Percentiles rank a stretch among this genome's conserved stretches.
phyloP scores from a whole-genome alignment of 495 filamentous ascomycete species.

The Penicillium bovifimosum region DNA sequence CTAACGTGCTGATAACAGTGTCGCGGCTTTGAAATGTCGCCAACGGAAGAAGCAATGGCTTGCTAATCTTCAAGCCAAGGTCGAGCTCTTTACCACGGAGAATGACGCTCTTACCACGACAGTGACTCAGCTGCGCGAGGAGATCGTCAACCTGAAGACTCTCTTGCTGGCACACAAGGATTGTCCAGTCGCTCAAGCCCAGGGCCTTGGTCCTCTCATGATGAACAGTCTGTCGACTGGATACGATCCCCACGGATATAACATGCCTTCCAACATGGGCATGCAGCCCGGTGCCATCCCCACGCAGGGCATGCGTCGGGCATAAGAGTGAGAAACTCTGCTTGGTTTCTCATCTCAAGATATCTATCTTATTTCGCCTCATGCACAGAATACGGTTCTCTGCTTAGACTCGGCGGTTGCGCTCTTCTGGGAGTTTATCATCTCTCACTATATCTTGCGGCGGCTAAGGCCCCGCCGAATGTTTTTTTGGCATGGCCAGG shows the following conservation, averaged over 20 bases:
- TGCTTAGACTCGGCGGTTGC: slow-evolving; percentile 21
- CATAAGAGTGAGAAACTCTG: slow-evolving; percentile 8
- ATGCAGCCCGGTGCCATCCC: slow-evolving; percentile 40
- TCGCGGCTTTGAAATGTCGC: slow-evolving; percentile 93
- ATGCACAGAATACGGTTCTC: slow-evolving; percentile 7
- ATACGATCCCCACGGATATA: slow-evolving; percentile 36
- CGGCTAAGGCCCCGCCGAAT: slow-evolving; percentile 21
- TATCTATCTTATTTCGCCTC: slow-evolving; percentile 2
- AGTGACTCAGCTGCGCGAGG: slow-evolving; percentile 79
- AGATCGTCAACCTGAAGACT: slow-evolving; percentile 93
- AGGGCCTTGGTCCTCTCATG: slow-evolving; percentile 66
- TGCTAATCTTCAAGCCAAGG: slow-evolving; percentile 88
- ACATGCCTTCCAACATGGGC: slow-evolving; percentile 34
- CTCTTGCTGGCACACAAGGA: slow-evolving; percentile 93
- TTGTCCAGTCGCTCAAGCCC: slow-evolving; percentile 84
- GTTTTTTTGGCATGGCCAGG: slow-evolving; percentile 38
- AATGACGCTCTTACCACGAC: slow-evolving; percentile 83
- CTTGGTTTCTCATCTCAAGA: slow-evolving; percentile 5
- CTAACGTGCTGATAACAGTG: slow-evolving; percentile 50
- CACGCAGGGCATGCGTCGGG: slow-evolving; percentile 36
- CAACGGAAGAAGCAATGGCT: slow-evolving; percentile 99
- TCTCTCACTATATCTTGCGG: slow-evolving; percentile 15
- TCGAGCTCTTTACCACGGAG: slow-evolving; percentile 84
- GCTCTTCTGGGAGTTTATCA: slow-evolving; percentile 15
- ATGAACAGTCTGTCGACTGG: slow-evolving; percentile 52